These are phyloP conservation scores for Fusarium sp. DNA, from an alignment of 2,329 filamentous ascomycete genomes.

Conservation along the genomic window DNA sequence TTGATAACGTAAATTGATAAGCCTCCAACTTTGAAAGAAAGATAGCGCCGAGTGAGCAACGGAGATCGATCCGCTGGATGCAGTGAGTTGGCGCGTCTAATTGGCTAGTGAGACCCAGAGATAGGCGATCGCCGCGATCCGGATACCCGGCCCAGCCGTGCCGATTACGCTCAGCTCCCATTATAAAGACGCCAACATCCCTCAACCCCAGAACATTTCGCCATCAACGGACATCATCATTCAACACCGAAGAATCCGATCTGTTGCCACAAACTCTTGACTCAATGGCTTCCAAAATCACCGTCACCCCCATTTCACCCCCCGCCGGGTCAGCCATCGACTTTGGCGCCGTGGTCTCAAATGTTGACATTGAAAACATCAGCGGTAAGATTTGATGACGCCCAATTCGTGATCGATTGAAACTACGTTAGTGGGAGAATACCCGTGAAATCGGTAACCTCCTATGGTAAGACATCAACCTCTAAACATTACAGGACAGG, in stretches of 20 bases:
- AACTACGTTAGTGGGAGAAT: conserved; percentile 60
- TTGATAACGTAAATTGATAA: no score
- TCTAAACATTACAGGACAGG: background rate
- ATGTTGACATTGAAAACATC: conserved; percentile 74
- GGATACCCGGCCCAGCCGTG: background rate
- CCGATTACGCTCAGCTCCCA: background rate
- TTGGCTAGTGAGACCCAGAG: conserved; percentile 15
- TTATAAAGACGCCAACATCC: conserved; percentile 20
- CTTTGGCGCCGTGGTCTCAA: conserved; percentile 74
- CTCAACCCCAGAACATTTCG: background rate
- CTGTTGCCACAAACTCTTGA: background rate
- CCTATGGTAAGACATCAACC: conserved; percentile 62
- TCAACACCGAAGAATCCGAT: no score
- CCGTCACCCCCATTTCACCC: conserved; percentile 57
- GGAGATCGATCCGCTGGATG: no score
- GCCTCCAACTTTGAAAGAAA: no score
- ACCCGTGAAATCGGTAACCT: conserved; percentile 75
- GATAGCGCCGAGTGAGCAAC: no score
- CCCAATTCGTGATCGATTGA: conserved; percentile 10
- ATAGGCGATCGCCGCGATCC: conserved; percentile 42
- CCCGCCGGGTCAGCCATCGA: conserved; percentile 61
- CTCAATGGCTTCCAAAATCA: conserved; percentile 48
- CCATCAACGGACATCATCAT: background rate
- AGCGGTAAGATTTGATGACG: conserved; percentile 64
- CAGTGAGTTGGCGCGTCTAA: background rate